Evolutionary conservation across 1,284 basidiomycete genomes (phyloP), one percentile per base, ranked within the genome.

Genomic region (Sanguinoderma infundibulare): DNA sequence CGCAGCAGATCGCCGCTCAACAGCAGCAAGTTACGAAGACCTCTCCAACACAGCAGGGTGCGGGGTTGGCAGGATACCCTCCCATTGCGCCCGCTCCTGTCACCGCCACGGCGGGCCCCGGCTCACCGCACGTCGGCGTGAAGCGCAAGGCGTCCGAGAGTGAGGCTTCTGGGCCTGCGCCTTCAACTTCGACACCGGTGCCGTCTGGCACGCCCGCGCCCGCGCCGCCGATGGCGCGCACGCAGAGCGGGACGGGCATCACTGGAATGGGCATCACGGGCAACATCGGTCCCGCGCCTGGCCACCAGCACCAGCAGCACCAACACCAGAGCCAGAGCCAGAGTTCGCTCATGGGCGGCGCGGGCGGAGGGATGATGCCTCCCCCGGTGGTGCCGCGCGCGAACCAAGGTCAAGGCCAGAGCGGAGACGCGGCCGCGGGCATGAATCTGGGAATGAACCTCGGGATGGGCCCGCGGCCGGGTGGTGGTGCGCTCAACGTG

Each of bases 31-130:
- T 7, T 15, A 36, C 42, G 55, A 66, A 59, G 52, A 50, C 61
- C n/a, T 65, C 65, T n/a, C 67, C 67, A 14, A 66, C 65, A 0
- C 63, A 65, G 35, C 66, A 62, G 55, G 47, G n/a, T 17, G 52
- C n/a, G n/a, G n/a, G n/a, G n/a, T n/a, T n/a, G n/a, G n/a, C n/a
- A n/a, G n/a, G 69, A 1, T 72, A 69, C 53, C 53, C 70, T 49
- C 68, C 70, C 6, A 72, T 71, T 63, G 71, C 72, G 20, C 70
- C 70, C 5, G 70, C 72, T 0, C 72, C 72, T 7, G 57, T 64
- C 8, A 24, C 32, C 17, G 42, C 56, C 5, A n/a, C n/a, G 39
- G 39, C 17, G 59, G 65, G 53, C 65, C 70, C 66, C 0, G 67
- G 68, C 9, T 70, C 68, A 14, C 74, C 74, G 2, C 61, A 61